Evolutionary conservation across 2,329 filamentous ascomycete species (phyloP), one percentile per base, ranked within the genome.

Genomic region (Huntiella moniliformis): DNA sequence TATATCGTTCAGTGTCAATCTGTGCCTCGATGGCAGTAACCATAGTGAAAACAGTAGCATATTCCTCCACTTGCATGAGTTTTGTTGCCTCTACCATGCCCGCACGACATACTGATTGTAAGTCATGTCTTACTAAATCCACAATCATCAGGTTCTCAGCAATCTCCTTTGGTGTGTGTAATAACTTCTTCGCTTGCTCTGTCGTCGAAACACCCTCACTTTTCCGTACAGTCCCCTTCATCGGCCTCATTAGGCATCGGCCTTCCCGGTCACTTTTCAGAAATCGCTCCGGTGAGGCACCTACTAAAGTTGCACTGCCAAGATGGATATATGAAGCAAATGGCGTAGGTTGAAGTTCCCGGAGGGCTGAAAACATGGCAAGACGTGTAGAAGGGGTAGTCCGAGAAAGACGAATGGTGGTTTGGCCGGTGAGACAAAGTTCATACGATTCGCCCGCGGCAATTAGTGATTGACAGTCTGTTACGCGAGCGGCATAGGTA

Each of bases 111-210:
- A 93, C 77, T n/a, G 79, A 76, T 60, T 92, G 82, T 10, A 96
- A 67, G 59, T 96, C 88, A 57, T 96, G 88, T 0, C 88, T 74
- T n/a, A 95, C 91, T 1, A 96, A 68, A 59, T 96, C 88, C 2
- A 94, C 87, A 55, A 96, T 95, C 91, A 96, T 96, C 17, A 96
- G 71, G 56, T 96, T 96, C 64, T 96, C 88, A 0, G 88, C 88
- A 54, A 83, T 78, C 60, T 96, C 91, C 59, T 96, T 96, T 16
- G 82, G 79, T 0, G 83, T 72, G 48, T 79, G 74, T 11, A 95
- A 71, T 35, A 92, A 73, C 22, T 65, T 63, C 50, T 79, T 75
- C 1, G 88, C 87, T 55, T 82, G 71, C 4, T 69, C 71, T n/a
- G 81, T 67, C 0, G 80, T 91, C 34, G 79, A 58, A 0, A 71